These are phyloP conservation scores for Candida tibetensis DNA, from an alignment of 805 yeast genomes.

Conservation along the genomic window DNA sequence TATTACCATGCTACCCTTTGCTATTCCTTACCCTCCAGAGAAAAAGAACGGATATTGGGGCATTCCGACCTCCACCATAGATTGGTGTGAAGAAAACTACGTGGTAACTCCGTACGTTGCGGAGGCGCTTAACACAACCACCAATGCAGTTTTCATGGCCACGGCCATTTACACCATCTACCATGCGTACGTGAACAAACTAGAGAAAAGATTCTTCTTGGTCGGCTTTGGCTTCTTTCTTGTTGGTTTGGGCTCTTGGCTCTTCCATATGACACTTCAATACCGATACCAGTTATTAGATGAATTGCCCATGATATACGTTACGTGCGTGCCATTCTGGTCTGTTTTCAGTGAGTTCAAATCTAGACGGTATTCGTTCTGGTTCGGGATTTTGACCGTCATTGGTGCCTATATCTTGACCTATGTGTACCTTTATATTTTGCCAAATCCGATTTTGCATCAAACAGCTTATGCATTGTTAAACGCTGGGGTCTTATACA, in stretches of 20 bases:
- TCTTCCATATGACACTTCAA: constrained; percentile 92
- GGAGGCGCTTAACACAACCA: constrained; percentile 82
- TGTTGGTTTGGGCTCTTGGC: constrained; percentile 93
- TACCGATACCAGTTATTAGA: constrained; percentile 90
- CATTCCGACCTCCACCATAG: constrained; percentile 86
- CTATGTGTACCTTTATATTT: constrained; percentile 58
- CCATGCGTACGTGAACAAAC: constrained; percentile 55
- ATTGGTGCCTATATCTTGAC: constrained; percentile 63
- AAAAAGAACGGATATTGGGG: constrained; percentile 75
- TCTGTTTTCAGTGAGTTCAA: constrained; percentile 64
- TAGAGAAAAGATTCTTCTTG: constrained; percentile 69
- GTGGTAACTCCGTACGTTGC: constrained; percentile 84
- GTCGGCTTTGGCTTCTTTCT: constrained; percentile 77
- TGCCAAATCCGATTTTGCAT: constrained; percentile 82
- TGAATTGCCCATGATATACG: constrained; percentile 97
- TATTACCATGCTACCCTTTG: constrained; percentile 50
- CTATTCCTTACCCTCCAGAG: constrained; percentile 54
- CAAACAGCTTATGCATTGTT: constrained; percentile 80
- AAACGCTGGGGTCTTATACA: constrained; percentile 68
- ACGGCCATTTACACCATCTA: constrained; percentile 62
- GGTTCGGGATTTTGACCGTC: constrained; percentile 47
- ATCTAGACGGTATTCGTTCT: constrained; percentile 33
- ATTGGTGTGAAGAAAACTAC: constrained; percentile 98
- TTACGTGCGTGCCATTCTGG: constrained; percentile 95
- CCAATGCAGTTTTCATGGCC: constrained; percentile 58